Evolutionary conservation across 2,329 filamentous ascomycete species (phyloP).

Genomic region (Colletotrichum sp.): DNA sequence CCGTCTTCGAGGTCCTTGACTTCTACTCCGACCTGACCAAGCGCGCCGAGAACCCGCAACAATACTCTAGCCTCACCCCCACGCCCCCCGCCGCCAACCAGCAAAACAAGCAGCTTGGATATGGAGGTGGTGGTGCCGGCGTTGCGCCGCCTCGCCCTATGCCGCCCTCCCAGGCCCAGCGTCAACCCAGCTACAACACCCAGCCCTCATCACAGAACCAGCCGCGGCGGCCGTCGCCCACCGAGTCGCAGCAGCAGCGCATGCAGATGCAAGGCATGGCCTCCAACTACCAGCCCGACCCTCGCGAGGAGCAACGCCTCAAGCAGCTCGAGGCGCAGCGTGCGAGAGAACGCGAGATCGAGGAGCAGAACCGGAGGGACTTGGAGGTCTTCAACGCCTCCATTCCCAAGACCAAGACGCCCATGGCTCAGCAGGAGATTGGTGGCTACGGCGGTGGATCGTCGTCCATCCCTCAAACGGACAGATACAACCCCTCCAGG

Average conservation of each 20-base stretch:
- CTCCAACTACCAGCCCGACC: constrained; percentile 57
- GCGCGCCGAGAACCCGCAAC: constrained; percentile 72
- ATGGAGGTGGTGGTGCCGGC: constrained; percentile 57
- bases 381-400: constrained; percentile 90
- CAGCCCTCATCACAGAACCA: constrained; percentile 39
- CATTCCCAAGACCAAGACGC: constrained; percentile 79
- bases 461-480: constrained; percentile 48
- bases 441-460: constrained; percentile 68
- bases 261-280: constrained; percentile 64
- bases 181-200: constrained; percentile 47
- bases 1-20: constrained; percentile 79
- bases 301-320: constrained; percentile 64
- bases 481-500: constrained; percentile 85
- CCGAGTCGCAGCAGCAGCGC: constrained; percentile 55
- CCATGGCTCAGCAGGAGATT: constrained; percentile 88
- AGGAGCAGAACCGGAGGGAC: constrained; percentile 75
- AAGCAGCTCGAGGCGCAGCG: constrained; percentile 66
- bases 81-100: constrained; percentile 65
- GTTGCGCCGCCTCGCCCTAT: constrained; percentile 74
- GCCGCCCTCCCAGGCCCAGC: constrained; percentile 51
- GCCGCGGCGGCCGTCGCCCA: constrained; percentile 49
- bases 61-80: constrained; percentile 72
- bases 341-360: constrained; percentile 58
- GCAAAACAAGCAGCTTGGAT: constrained; percentile 68
- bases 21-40: constrained; percentile 88